phyloP scores from a whole-genome alignment of 116 monocot genomes.

The Iris pallida region DNA sequence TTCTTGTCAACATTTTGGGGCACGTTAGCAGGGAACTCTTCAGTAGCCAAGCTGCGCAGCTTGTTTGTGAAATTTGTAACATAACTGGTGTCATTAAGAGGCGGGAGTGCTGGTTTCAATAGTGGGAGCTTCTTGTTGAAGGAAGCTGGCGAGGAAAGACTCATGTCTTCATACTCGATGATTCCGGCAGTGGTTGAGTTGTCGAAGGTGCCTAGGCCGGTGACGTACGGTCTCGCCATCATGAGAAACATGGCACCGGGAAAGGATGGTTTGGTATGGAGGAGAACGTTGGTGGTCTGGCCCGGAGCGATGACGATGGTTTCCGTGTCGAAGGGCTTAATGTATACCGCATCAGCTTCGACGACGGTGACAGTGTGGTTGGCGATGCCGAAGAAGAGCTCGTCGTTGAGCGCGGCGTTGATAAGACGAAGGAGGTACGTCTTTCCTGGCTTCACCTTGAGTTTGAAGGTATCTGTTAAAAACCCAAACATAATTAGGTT shows the following conservation, averaged over 20 bases:
- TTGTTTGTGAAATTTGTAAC: slow-evolving; percentile 16
- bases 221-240: slow-evolving; percentile 26
- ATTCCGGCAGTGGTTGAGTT: slow-evolving; percentile 34
- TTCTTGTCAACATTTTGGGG: slow-evolving; percentile 18
- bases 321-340: slow-evolving; percentile 39
- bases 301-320: slow-evolving; percentile 27
- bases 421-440: slow-evolving; percentile 41
- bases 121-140: not conserved
- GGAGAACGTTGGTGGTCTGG: slow-evolving; percentile 38
- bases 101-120: slow-evolving; percentile 10
- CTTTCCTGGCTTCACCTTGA: slow-evolving; percentile 29
- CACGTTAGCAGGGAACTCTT: slow-evolving; percentile 15
- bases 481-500: no score
- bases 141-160: not conserved
- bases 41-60: slow-evolving; percentile 20
- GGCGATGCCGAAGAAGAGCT: slow-evolving; percentile 38
- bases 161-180: slow-evolving; percentile 19
- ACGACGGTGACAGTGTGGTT: slow-evolving; percentile 38
- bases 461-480: slow-evolving; percentile 29
- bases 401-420: slow-evolving; percentile 46
- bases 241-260: slow-evolving; percentile 27
- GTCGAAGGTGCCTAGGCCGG: slow-evolving; percentile 34
- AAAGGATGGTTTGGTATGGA: slow-evolving; percentile 11
- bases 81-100: slow-evolving; percentile 30
- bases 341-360: slow-evolving; percentile 31